phyloP scores from a whole-genome alignment of 1,284 basidiomycete genomes.

The Puccinia triticina region DNA sequence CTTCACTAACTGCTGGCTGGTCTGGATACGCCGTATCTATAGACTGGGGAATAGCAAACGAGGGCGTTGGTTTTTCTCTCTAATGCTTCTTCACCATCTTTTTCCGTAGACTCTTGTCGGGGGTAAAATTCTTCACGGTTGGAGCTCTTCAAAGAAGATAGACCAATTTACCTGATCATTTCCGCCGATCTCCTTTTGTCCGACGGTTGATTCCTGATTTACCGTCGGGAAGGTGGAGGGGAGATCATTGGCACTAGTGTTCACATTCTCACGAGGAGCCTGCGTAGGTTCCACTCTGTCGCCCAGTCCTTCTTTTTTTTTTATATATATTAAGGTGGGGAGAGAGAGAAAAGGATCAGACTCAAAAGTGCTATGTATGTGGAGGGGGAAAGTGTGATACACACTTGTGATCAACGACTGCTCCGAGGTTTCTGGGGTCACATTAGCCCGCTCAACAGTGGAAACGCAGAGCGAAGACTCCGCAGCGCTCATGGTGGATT shows the following conservation, averaged over 20 bases:
- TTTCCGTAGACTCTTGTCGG: not conserved
- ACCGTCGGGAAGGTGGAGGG: not conserved
- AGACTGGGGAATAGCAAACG: too few species aligned
- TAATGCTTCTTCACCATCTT: not conserved
- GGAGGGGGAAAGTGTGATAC: not conserved
- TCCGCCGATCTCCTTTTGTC: not conserved
- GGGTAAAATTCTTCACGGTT: not conserved
- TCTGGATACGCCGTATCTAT: too few species aligned
- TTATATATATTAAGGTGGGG: not conserved
- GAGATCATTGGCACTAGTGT: not conserved
- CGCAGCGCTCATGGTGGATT: not conserved
- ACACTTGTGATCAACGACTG: slow-evolving; percentile 16
- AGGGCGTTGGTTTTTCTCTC: not conserved
- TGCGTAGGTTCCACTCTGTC: not conserved
- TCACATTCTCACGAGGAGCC: not conserved
- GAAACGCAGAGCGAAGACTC: not conserved
- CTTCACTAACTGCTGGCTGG: too few species aligned
- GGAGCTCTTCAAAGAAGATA: not conserved
- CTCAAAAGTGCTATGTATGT: not conserved
- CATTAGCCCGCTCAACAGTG: not conserved
- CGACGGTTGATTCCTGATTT: not conserved
- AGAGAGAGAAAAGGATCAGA: not conserved
- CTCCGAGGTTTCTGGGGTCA: not conserved
- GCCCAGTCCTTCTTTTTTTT: too few species aligned
- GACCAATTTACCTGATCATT: slow-evolving; percentile 1